Evolutionary conservation across 805 yeast species (phyloP).

Genomic region (Yarrowia divulgata): DNA sequence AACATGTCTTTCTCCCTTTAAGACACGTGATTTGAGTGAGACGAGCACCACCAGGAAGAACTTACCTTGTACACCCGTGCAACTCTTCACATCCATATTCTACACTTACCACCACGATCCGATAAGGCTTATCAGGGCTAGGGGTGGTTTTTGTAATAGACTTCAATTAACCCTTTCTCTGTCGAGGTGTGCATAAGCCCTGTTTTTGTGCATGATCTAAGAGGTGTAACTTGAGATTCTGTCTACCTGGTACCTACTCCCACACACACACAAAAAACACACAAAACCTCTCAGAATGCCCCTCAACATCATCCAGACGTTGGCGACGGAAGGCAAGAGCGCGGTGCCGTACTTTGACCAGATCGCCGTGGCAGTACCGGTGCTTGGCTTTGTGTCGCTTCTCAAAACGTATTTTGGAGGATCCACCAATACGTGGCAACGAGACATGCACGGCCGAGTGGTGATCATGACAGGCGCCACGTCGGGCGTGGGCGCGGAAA

Average conservation of each 20-base stretch:
- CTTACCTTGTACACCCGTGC: no score
- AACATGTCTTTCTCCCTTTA: no score
- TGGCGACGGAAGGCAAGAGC: constrained; percentile 73
- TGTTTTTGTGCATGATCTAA: background rate
- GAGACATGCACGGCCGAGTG: constrained; percentile 69
- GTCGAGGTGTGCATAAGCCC: no score
- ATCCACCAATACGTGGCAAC: constrained; percentile 83
- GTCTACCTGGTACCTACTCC: no score
- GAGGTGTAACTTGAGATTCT: background rate
- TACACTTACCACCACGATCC: background rate
- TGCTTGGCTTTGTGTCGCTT: background rate
- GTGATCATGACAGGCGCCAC: constrained; percentile 36
- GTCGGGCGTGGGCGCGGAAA: constrained; percentile 32
- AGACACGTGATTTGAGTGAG: no score
- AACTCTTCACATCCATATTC: background rate
- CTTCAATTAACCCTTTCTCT: constrained; percentile 12
- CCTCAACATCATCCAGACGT: constrained; percentile 74
- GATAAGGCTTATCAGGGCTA: constrained; percentile 18
- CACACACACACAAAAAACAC: no score
- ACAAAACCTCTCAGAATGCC: constrained; percentile 65
- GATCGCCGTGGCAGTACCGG: constrained; percentile 51
- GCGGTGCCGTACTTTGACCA: constrained; percentile 76
- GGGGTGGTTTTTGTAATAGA: background rate
- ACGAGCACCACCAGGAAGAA: no score
- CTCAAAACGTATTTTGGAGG: constrained; percentile 83